Conservation (phyloP, 805 yeast species). For the Isabelozyma heimii region DNA sequence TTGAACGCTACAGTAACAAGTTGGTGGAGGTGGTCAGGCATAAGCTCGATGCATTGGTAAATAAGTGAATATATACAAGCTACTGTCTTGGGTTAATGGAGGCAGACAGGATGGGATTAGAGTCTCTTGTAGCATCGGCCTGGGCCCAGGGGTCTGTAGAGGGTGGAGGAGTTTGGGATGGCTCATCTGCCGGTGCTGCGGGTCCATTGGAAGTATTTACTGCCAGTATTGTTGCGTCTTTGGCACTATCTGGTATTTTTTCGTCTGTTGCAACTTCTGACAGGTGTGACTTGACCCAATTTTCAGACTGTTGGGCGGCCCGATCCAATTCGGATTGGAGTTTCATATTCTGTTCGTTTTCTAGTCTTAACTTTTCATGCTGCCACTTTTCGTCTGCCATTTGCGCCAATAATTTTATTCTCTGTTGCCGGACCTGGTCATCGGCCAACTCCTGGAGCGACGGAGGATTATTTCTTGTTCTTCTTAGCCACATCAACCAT, state of each 20-base stretch:
- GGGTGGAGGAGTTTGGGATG: not conserved
- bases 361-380: conserved; percentile 31
- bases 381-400: conserved; percentile 45
- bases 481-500: conserved; percentile 81
- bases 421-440: conserved; percentile 56
- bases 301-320: conserved; percentile 15
- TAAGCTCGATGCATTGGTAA: conserved; percentile 15
- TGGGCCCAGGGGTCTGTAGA: conserved; percentile 3
- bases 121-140: conserved; percentile 9
- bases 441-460: conserved; percentile 56
- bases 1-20: conserved; percentile 39
- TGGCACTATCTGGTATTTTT: too few species aligned
- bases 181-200: conserved; percentile 19
- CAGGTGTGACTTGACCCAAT: not conserved
- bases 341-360: conserved; percentile 28
- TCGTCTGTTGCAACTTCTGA: too few species aligned
- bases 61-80: conserved; percentile 1
- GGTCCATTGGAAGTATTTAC: conserved; percentile 28
- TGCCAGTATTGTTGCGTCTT: too few species aligned
- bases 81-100: conserved; percentile 33
- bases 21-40: conserved; percentile 26
- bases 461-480: conserved; percentile 60
- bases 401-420: conserved; percentile 48
- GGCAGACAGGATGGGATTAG: conserved; percentile 37
- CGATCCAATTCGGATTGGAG: conserved; percentile 30